Conservation (phyloP, 2,329 filamentous ascomycete genomes). For the Botrytis sinoallii region DNA sequence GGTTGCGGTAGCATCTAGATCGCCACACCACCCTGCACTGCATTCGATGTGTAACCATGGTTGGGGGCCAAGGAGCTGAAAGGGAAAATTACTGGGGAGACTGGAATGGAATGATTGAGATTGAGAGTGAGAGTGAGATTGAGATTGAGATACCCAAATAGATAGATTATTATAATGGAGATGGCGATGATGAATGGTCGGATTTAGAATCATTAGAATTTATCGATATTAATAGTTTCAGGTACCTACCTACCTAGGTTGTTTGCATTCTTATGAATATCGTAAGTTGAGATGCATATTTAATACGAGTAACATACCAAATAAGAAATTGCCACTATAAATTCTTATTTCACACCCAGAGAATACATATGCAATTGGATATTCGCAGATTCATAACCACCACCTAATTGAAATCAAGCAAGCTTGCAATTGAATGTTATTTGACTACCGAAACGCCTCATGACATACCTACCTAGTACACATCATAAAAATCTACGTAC, state of each 20-base stretch:
- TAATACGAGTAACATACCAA: not conserved
- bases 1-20: not conserved
- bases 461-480: not conserved
- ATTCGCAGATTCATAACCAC: not conserved
- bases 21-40: too few species aligned
- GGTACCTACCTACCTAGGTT: too few species aligned
- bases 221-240: not conserved
- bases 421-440: not conserved
- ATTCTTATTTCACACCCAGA: too few species aligned
- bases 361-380: not conserved
- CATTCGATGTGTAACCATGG: not conserved
- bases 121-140: not conserved
- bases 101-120: not conserved
- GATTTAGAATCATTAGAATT: too few species aligned
- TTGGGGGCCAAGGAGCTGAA: not conserved
- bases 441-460: slow-evolving; percentile 16
- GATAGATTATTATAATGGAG: not conserved
- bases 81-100: not conserved
- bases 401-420: not conserved
- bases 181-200: not conserved
- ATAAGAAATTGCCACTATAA: not conserved
- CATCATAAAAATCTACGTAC: slow-evolving; percentile 9
- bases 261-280: not conserved
- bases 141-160: not conserved
- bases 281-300: too few species aligned